Percentiles rank a stretch among this genome's conserved stretches.
Conservation (phyloP, 2,329 filamentous ascomycete genomes). For the Aspergillus oerlinghausenensis region DNA sequence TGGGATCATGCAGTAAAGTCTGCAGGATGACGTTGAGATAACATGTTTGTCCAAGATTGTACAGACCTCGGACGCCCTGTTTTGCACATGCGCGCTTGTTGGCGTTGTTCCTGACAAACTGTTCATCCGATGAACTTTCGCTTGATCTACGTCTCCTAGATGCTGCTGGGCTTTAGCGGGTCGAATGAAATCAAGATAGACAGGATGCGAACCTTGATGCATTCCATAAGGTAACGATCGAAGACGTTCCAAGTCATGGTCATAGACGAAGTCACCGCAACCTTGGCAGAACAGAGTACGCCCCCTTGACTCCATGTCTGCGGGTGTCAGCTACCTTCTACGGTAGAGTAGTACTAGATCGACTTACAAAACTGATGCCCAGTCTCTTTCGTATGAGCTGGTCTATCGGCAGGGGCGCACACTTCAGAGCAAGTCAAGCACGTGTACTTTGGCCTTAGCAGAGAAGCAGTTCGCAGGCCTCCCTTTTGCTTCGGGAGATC, state of each 20-base stretch:
- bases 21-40: slow-evolving; percentile 97
- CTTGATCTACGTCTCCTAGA: slow-evolving; percentile 33
- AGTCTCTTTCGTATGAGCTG: slow-evolving; percentile 33
- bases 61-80: slow-evolving; percentile 83
- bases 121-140: slow-evolving; percentile 59
- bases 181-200: not conserved
- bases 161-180: slow-evolving; percentile 13
- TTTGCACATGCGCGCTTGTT: slow-evolving; percentile 76
- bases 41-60: slow-evolving; percentile 97
- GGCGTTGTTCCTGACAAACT: slow-evolving; percentile 74
- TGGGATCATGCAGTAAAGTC: slow-evolving; percentile 86
- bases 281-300: slow-evolving; percentile 37
- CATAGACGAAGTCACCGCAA: slow-evolving; percentile 41
- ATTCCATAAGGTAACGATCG: slow-evolving; percentile 20
- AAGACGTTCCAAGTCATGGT: slow-evolving; percentile 35
- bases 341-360: not conserved
- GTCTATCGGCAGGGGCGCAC: slow-evolving; percentile 28
- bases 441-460: slow-evolving; percentile 36
- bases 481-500: slow-evolving; percentile 14
- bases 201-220: slow-evolving; percentile 15
- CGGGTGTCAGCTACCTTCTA: slow-evolving; percentile 5
- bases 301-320: slow-evolving; percentile 40
- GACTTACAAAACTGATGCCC: slow-evolving; percentile 40
- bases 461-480: slow-evolving; percentile 19
- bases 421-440: slow-evolving; percentile 35